Percentiles rank a stretch among this genome's conserved stretches.
These are phyloP conservation scores for Paraurostyla sp. DNA, from an alignment of 73 alveolate genomes.

Conservation along the genomic window DNA sequence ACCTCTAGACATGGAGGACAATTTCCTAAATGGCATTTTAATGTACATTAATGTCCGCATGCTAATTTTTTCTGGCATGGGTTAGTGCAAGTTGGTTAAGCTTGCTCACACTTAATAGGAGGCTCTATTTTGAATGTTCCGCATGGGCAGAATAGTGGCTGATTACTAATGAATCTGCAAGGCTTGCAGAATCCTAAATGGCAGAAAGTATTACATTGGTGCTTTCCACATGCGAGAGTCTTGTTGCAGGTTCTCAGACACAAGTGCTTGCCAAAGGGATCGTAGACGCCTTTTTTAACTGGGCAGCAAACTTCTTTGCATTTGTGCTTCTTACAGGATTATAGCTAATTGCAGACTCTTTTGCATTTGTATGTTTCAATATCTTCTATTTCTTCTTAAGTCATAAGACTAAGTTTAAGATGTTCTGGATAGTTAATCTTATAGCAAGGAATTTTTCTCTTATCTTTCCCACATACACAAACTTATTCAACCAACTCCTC, in stretches of 20 bases:
- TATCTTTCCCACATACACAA: constrained; percentile 86
- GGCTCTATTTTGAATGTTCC: constrained; percentile 88
- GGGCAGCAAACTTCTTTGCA: constrained; percentile 92
- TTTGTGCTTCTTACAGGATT: constrained; percentile 90
- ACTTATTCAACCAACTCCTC: constrained; percentile 76
- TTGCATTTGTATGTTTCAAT: constrained; percentile 81
- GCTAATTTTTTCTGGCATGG: constrained; percentile 84
- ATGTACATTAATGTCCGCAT: constrained; percentile 92
- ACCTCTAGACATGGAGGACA: constrained; percentile 86
- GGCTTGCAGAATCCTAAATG: constrained; percentile 96
- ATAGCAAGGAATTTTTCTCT: constrained; percentile 81
- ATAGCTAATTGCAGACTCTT: constrained; percentile 81
- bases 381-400: constrained; percentile 73
- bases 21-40: constrained; percentile 80
- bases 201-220: constrained; percentile 93
- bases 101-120: constrained; percentile 90
- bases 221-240: constrained; percentile 93
- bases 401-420: constrained; percentile 60
- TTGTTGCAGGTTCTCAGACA: constrained; percentile 93
- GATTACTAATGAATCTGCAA: constrained; percentile 88
- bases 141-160: constrained; percentile 93
- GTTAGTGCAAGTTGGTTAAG: constrained; percentile 78
- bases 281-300: constrained; percentile 79
- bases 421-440: constrained; percentile 85
- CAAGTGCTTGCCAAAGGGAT: constrained; percentile 91